Percentiles rank a stretch among this genome's conserved stretches.
Evolutionary conservation across 768 basidiomycete genomes (phyloP).

Genomic region (Leccinellum rugosiceps): DNA sequence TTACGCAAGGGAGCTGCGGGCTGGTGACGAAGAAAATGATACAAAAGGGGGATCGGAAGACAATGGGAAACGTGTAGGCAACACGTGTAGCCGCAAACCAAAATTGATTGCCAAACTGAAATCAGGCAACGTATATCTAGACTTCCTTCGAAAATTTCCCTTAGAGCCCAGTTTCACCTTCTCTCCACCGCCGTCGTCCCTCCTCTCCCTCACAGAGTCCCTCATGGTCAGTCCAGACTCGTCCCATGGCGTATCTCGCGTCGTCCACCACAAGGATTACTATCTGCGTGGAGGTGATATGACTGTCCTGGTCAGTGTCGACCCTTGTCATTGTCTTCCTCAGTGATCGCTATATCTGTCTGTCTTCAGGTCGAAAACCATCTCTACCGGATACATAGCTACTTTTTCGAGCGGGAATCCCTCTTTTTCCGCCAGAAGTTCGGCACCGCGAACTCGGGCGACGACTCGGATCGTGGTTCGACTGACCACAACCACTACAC

Average conservation of each 20-base stretch:
- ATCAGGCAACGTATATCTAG: conserved; percentile 32
- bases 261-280: conserved; percentile 41
- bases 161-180: conserved; percentile 27
- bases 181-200: conserved; percentile 26
- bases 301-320: conserved; percentile 48
- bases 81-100: conserved; percentile 34
- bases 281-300: conserved; percentile 60
- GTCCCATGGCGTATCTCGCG: conserved; percentile 28
- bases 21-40: conserved; percentile 8
- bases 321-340: neutral
- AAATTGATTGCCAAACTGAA: conserved; percentile 26
- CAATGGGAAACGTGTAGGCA: conserved; percentile 27
- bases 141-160: conserved; percentile 37
- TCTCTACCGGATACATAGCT: conserved; percentile 56
- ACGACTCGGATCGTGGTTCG: conserved; percentile 35
- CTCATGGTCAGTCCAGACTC: conserved; percentile 26
- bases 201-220: conserved; percentile 20
- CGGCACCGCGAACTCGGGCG: conserved; percentile 23
- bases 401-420: conserved; percentile 65
- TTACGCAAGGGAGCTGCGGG: conserved; percentile 29
- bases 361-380: conserved; percentile 50
- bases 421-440: conserved; percentile 41
- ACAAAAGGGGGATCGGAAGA: conserved; percentile 21
- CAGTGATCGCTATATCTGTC: conserved; percentile 12
- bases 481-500: conserved; percentile 36